A percentile compares a stretch with the other conserved stretches of the same genome.
phyloP scores from a whole-genome alignment of 768 basidiomycete species.

The Suillus occidentalis region DNA sequence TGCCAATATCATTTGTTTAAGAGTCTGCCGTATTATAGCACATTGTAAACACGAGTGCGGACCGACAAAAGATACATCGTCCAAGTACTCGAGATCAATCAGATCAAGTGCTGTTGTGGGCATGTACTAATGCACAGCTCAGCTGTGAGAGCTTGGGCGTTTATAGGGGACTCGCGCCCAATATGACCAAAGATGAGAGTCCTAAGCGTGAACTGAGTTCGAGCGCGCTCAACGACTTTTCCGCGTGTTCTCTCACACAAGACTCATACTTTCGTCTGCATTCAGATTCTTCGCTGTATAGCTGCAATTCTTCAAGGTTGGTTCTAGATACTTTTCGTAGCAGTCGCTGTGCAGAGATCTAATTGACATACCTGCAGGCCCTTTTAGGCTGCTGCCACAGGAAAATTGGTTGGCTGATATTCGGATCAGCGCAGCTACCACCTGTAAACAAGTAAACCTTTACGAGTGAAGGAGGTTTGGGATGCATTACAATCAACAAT shows the following conservation, averaged over 20 bases:
- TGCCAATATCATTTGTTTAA: not conserved
- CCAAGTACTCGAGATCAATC: not conserved
- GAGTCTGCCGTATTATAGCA: not conserved
- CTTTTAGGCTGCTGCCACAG: not conserved
- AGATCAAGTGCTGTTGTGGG: not conserved
- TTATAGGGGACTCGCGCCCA: conserved; percentile 1
- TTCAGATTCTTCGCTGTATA: no score
- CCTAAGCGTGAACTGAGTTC: not conserved
- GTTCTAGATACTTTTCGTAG: not conserved
- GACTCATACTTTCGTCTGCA: not conserved
- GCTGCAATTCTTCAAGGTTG: not conserved
- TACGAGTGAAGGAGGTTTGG: not conserved
- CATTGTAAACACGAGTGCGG: not conserved
- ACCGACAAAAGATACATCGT: not conserved
- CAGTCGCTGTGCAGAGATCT: not conserved
- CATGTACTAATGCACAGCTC: not conserved
- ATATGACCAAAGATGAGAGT: not conserved
- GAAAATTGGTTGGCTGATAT: not conserved
- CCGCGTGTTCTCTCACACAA: conserved; percentile 5
- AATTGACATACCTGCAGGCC: no score
- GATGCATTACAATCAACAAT: conserved; percentile 35
- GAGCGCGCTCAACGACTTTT: conserved; percentile 4
- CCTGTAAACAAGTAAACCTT: not conserved
- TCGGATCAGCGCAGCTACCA: not conserved
- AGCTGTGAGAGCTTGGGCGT: not conserved